Evolutionary conservation across 805 yeast species (phyloP), one percentile per base, ranked within the genome.

Genomic region (Metschnikowia gruessii): DNA sequence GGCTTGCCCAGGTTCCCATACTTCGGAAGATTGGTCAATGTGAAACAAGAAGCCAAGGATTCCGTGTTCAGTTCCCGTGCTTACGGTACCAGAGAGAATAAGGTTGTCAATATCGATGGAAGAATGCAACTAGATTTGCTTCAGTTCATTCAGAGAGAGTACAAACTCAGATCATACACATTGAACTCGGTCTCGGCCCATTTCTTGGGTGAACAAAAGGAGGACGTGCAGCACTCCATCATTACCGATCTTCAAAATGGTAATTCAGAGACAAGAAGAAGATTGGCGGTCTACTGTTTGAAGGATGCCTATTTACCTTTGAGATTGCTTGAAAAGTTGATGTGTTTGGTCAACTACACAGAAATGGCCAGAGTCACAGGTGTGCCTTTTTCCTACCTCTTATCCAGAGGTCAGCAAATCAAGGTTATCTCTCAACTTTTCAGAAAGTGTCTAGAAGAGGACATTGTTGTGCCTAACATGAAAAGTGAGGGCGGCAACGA

Each of bases 291-390:
- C 5, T 94, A 94, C 65, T 94, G 99, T 76, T 72, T 94, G 58
- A 94, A 94, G 59, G 99, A 94, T 74, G 97, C 99, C 0, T 91
- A 85, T 59, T 72, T 94, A 38, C 99, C 99, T 1, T 62, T 94
- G 57, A 72, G 99, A 53, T 74, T 94, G 31, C 67, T 91, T 58
- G 97, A 92, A 53, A 95, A 92, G 59, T 76, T 94, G 44, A 95
- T 94, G 99, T 90, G 97, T 58, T 73, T 94, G 50, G 95, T 95
- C 50, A 94, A 94, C 61, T 94, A 94, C 67, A 92, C 97, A 0
- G 99, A 94, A 68, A 94, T 94, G 99, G 97, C 99, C 1, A 84
- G 99, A 72, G 99, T 94, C 22, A 94, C 99, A 0, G 99, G 99
- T 54, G 98, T 94, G 10, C 99, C 99, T 0, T 89, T 94, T 59